Evolutionary conservation across 179 eudicot genomes (phyloP).

Genomic region (Patellifolia procumbens): DNA sequence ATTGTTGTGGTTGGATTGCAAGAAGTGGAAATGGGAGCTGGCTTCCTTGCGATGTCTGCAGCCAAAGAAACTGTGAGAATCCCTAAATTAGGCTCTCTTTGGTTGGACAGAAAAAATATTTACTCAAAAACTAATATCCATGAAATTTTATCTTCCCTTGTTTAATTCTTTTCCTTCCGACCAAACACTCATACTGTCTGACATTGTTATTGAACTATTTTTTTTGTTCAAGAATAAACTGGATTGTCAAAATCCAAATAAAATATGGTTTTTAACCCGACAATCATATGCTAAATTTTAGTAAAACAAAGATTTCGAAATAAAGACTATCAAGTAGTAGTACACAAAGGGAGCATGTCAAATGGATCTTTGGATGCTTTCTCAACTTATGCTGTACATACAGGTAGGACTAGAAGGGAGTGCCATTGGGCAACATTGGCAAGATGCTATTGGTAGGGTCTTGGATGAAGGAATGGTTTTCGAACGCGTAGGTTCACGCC

Average conservation of each 20-base stretch:
- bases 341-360: no score
- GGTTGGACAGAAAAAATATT: no score
- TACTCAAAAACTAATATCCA: no score
- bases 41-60: constrained; percentile 98
- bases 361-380: constrained; percentile 2
- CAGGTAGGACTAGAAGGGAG: constrained; percentile 99
- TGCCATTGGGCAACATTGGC: constrained; percentile 93
- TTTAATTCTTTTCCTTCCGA: no score
- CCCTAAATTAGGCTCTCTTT: neutral
- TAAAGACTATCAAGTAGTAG: no score
- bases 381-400: constrained; percentile 30
- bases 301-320: no score
- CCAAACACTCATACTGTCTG: no score
- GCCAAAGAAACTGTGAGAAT: constrained; percentile 97
- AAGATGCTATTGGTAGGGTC: constrained; percentile 86
- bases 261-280: no score
- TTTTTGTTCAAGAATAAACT: neutral
- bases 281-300: no score
- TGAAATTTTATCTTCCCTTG: no score
- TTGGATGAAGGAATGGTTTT: constrained; percentile 80
- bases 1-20: constrained; percentile 93
- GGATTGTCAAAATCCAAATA: neutral
- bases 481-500: constrained; percentile 97
- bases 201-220: neutral
- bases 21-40: constrained; percentile 99